A percentile compares a stretch with the other conserved stretches of the same genome.
Evolutionary conservation across 768 basidiomycete species (phyloP).

Genomic region (Udeniomyces megalosporus): DNA sequence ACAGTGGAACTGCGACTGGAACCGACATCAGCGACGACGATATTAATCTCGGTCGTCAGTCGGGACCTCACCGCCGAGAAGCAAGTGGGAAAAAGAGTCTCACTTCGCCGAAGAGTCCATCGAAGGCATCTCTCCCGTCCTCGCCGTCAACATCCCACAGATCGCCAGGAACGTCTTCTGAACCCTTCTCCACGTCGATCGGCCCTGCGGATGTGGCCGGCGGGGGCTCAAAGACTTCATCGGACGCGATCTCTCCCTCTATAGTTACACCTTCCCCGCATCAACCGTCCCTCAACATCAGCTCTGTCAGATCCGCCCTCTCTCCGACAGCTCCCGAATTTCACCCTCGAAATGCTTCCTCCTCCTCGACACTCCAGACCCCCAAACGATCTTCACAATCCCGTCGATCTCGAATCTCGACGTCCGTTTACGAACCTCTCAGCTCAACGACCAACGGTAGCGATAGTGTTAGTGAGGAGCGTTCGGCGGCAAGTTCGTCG

Average conservation of each 20-base stretch:
- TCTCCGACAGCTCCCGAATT: constrained; percentile 16
- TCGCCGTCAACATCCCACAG: too few relatives aligned
- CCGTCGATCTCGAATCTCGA: constrained; percentile 36
- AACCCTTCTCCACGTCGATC: too few relatives aligned
- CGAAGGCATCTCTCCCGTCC: too few relatives aligned
- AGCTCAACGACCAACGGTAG: not conserved
- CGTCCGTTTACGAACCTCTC: constrained; percentile 51
- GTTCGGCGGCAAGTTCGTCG: constrained; percentile 23
- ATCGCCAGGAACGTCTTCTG: too few relatives aligned
- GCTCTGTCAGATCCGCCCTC: not conserved
- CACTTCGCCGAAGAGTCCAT: not conserved
- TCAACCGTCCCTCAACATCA: not conserved
- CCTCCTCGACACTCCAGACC: constrained; percentile 28
- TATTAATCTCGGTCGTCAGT: not conserved
- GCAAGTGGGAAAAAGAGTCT: not conserved
- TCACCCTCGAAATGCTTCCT: constrained; percentile 30
- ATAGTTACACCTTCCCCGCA: not conserved
- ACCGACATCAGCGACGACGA: constrained; percentile 4
- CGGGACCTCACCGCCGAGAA: not conserved
- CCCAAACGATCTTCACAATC: constrained; percentile 1
- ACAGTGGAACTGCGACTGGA: constrained; percentile 23
- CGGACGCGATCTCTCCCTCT: too few relatives aligned
- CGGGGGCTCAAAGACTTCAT: too few relatives aligned
- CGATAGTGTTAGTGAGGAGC: too few relatives aligned
- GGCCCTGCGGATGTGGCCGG: too few relatives aligned